Evolutionary conservation across 129 eudicot genomes (phyloP).

Genomic region (Ambrosia artemisiifolia): DNA sequence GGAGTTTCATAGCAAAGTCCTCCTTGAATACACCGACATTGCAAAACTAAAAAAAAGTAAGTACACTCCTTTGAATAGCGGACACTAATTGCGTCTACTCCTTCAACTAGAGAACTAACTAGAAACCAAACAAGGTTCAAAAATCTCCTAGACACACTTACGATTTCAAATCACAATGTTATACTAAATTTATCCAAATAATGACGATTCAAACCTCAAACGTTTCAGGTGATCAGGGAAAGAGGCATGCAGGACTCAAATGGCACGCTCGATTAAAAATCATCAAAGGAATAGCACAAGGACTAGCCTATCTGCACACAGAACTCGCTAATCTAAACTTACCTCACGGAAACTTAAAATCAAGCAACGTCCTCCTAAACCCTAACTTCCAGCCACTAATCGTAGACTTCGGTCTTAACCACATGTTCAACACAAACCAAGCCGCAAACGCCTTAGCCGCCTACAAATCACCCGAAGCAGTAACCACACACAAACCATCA

Average conservation of each 20-base stretch:
- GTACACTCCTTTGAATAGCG: too few relatives aligned
- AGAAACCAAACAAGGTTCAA: too few relatives aligned
- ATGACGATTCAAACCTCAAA: not conserved
- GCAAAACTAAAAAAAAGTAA: too few relatives aligned
- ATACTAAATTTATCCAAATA: not conserved
- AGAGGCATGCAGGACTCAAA: slow-evolving; percentile 46
- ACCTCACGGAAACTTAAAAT: slow-evolving; percentile 88
- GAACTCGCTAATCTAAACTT: slow-evolving; percentile 44
- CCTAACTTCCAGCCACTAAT: slow-evolving; percentile 50
- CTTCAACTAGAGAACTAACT: too few relatives aligned
- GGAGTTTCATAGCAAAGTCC: too few relatives aligned
- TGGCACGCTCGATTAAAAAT: slow-evolving; percentile 63
- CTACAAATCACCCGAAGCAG: slow-evolving; percentile 69
- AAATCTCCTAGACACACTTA: too few relatives aligned
- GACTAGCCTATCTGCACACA: slow-evolving; percentile 48
- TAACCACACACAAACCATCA: slow-evolving; percentile 35
- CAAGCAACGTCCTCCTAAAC: slow-evolving; percentile 66
- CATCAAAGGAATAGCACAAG: slow-evolving; percentile 63
- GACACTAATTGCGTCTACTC: too few relatives aligned
- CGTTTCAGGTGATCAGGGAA: slow-evolving; percentile 53
- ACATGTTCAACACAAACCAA: slow-evolving; percentile 33
- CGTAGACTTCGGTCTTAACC: slow-evolving; percentile 51
- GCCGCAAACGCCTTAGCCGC: slow-evolving; percentile 47
- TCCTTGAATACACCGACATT: too few relatives aligned
- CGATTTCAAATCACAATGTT: not conserved